Base-by-base conservation (phyloP, 2,329 filamentous ascomycete species). In the Pseudogymnoascus sp. region DNA sequence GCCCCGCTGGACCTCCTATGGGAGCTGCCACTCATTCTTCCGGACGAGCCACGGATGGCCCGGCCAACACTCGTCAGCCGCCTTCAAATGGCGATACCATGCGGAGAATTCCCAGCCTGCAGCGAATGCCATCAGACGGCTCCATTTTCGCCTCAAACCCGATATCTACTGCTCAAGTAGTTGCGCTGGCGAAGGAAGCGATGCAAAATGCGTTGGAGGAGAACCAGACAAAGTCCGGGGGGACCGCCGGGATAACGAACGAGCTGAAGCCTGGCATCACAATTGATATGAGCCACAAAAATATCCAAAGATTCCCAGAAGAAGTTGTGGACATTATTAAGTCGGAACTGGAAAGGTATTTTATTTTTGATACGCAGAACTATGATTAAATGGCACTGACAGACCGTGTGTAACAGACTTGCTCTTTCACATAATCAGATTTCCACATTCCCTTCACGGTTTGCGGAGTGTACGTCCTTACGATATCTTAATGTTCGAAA, bases 381-480 rank as follows among this genome's bases (percentile, higher is more conserved):
- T 57, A 57, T 45, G 39, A 26, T 56, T 33, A 28, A 38, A 81
- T 30, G 30, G 39, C 57, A 57, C 68, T 71, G 62, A 71, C 60
- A 60, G 52, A 30, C 26, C 10, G 9, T 38, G 60, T 63, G 18
- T 61, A 55, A 58, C 64, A 91, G 88, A 67, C 81, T 92, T 59
- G 89, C 89, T 57, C 77, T 92, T 64, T 90, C 88, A n/a, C 88
- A 92, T 74, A 92, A 92, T 71, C 84, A 83, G 65, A 77, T 91
- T 61, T 79, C 82, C 30, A 78, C 81, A n/a, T 82, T 92, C 52
- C 89, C 89, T 5, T 69, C 76, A 21, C 81, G 87, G 59, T 88
- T 92, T 66, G 79, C 85, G 34, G 88, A 91, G 74, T 92, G 88
- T 74, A 85, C 83, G 39, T 87, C 86, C 57, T 75, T 92, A 62